Base-by-base conservation (phyloP, 1,139 yeast species). In the Debaryomyces coudertii region DNA sequence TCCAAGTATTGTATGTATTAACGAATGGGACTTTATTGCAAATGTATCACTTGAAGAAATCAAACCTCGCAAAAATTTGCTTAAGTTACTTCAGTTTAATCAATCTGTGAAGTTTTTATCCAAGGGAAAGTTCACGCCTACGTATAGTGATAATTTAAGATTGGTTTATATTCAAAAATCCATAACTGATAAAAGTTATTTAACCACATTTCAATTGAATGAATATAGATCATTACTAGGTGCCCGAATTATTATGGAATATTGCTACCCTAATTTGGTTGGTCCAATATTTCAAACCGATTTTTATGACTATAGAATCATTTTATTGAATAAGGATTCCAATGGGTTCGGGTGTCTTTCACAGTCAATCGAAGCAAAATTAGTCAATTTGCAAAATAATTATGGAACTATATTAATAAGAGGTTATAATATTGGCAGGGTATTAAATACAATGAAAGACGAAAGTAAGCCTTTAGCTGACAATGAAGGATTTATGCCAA, bases 351-450 rank as follows among this genome's bases (percentile, higher is more conserved):
- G 86, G 2, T 76, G 80, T 44, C 64, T 82, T 7, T 65, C 72
- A 1, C 84, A 81, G 57, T 68, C 79, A 1, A 49, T 75, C 39
- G 87, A 81, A 51, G 69, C 80, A 36, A 77, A 79, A 54, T 61
- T 80, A 11, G 61, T 64, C 12, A 62, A 67, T 31, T 57, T 68
- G 2, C 53, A 65, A 1, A 58, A 63, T 9, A 53, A 53, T n/a
- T 68, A 71, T 22, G 90, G 90, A 2, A 73, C 73, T 56, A 58
- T 86, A 3, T 69, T 75, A 53, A 68, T 82, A 1, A 69, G 93
- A 48, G 95, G 93, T 0, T 86, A 84, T 59, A 80, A 77, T 42
- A 75, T 86, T 30, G 92, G 92, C 0, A 83, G 61, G 28, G 50
- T 52, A 44, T 46, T 65, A 30, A 50, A 54, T 35, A 61, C 60